These are phyloP conservation scores for Daucus carota DNA, from an alignment of 129 eudicot genomes.

Conservation along the genomic window DNA sequence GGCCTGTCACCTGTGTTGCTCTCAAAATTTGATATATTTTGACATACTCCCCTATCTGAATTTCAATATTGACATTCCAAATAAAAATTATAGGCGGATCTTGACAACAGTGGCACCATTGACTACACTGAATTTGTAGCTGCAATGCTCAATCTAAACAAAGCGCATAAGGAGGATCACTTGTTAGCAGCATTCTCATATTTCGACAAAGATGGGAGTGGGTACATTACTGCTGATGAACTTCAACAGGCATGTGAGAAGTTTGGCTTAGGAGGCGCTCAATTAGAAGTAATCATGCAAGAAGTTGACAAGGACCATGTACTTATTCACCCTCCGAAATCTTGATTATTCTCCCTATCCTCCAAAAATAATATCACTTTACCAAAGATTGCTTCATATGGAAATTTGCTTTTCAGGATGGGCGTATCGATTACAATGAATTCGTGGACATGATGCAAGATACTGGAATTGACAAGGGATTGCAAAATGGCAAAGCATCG, in stretches of 20 bases:
- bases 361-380: background rate
- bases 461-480: conserved; percentile 25
- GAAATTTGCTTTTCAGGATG: conserved; percentile 46
- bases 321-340: conserved; percentile 5
- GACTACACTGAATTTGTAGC: conserved; percentile 69
- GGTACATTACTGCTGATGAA: conserved; percentile 53
- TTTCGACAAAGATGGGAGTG: conserved; percentile 74
- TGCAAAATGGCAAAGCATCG: conserved; percentile 31
- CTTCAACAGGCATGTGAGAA: conserved; percentile 54
- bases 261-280: conserved; percentile 38
- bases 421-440: conserved; percentile 58
- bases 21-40: background rate
- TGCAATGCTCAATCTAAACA: conserved; percentile 58
- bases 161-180: conserved; percentile 55
- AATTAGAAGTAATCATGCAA: conserved; percentile 39
- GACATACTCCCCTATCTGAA: background rate
- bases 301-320: conserved; percentile 55
- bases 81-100: conserved; percentile 43
- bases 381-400: background rate
- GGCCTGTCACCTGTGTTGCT: background rate
- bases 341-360: background rate
- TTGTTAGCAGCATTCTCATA: conserved; percentile 51
- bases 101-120: conserved; percentile 51
- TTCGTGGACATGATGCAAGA: conserved; percentile 76
- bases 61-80: background rate